phyloP scores from a whole-genome alignment of 179 eudicot species.

The Vitellaria paradoxa region DNA sequence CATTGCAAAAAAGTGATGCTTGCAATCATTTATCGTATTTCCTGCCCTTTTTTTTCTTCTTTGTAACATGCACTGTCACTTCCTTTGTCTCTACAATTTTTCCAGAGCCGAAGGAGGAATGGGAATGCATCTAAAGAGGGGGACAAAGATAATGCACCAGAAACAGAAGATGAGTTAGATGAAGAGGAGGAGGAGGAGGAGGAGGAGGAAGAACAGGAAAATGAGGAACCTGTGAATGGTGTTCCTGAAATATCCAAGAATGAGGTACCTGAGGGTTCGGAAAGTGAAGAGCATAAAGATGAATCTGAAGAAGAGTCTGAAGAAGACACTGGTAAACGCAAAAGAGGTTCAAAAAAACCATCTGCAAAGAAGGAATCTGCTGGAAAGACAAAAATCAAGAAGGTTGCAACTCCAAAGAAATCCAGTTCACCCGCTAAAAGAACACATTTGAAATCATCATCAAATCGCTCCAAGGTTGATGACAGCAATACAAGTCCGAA shows the following conservation, averaged over 20 bases:
- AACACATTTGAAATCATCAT: slow-evolving; percentile 41
- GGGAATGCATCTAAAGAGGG: slow-evolving; percentile 36
- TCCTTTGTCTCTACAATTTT: neutral
- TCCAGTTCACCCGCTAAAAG: slow-evolving; percentile 41
- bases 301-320: slow-evolving; percentile 53
- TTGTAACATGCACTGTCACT: neutral
- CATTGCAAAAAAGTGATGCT: neutral
- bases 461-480: slow-evolving; percentile 37
- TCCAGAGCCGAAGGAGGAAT: slow-evolving; percentile 48
- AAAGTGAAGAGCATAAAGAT: slow-evolving; percentile 46
- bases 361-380: slow-evolving; percentile 44
- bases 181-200: slow-evolving; percentile 40
- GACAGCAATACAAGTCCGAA: slow-evolving; percentile 39
- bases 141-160: slow-evolving; percentile 35
- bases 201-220: slow-evolving; percentile 13
- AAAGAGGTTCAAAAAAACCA: slow-evolving; percentile 42
- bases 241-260: slow-evolving; percentile 47
- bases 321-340: slow-evolving; percentile 47
- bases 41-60: neutral
- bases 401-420: slow-evolving; percentile 40
- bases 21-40: neutral
- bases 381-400: slow-evolving; percentile 50
- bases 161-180: slow-evolving; percentile 49
- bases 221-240: slow-evolving; percentile 47
- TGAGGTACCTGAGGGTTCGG: slow-evolving; percentile 52